These are phyloP conservation scores for Clohesyomyces aquaticus DNA, from an alignment of 495 filamentous ascomycete species.

Conservation along the genomic window DNA sequence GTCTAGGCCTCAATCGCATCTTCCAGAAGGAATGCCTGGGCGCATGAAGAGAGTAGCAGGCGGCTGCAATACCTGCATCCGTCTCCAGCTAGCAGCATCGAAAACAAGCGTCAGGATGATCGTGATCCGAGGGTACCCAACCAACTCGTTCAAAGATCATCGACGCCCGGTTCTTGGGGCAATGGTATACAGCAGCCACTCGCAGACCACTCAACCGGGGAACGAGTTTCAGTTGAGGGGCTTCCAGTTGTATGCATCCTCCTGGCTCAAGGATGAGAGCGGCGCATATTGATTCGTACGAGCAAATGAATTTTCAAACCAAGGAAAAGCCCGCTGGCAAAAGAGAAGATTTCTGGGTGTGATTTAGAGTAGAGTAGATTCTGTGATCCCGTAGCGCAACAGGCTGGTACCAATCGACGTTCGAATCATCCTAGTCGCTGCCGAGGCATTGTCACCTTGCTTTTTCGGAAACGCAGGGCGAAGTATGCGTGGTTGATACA, in stretches of 20 bases:
- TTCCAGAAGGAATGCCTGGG: background rate
- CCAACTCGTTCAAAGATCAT: too few relatives aligned
- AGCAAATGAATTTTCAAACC: background rate
- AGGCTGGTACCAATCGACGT: background rate
- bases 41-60: background rate
- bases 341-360: background rate
- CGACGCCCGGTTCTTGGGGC: background rate
- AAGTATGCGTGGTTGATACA: too few relatives aligned
- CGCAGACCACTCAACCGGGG: background rate
- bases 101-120: too few relatives aligned
- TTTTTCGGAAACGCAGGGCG: too few relatives aligned
- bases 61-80: background rate
- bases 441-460: too few relatives aligned
- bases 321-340: background rate
- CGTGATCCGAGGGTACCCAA: too few relatives aligned
- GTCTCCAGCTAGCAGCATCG: background rate
- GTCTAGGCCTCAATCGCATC: background rate
- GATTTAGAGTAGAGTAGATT: background rate
- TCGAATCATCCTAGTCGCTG: too few relatives aligned
- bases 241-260: background rate
- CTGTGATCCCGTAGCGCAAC: background rate
- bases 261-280: background rate
- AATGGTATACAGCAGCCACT: background rate
- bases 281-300: background rate
- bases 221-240: background rate